Conservation (phyloP, 768 basidiomycete species). For the Tricholoma bakamatsutake region DNA sequence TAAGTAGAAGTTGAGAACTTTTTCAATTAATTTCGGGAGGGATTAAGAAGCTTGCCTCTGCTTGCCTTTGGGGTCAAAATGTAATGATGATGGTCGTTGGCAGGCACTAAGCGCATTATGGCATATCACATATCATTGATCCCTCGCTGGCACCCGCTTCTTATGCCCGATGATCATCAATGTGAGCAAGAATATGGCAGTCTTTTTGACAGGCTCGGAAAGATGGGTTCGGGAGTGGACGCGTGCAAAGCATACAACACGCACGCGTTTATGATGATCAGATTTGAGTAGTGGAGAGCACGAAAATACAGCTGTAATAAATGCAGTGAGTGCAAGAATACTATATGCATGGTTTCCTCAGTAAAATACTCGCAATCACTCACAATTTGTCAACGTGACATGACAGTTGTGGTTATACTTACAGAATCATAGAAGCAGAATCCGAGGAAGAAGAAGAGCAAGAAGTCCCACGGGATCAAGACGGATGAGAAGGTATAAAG, state of each 20-base stretch:
- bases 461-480: background rate
- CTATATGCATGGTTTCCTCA: background rate
- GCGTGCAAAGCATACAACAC: background rate
- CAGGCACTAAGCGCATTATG: background rate
- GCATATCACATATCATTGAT: background rate
- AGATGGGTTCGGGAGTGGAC: background rate
- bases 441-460: background rate
- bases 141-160: background rate
- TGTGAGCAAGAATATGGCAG: background rate
- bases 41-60: background rate
- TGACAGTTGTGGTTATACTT: background rate
- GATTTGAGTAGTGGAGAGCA: background rate
- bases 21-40: background rate
- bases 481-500: background rate
- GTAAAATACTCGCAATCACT: background rate
- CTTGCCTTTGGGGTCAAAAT: background rate
- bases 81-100: background rate
- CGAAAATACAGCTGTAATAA: too few relatives aligned
- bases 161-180: background rate
- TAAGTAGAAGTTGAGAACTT: background rate
- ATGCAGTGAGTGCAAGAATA: too few relatives aligned
- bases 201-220: background rate
- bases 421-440: background rate
- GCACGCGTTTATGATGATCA: background rate
- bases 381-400: background rate